phyloP scores from a whole-genome alignment of 441 rosid genomes.

The Flueggea neowawraea region DNA sequence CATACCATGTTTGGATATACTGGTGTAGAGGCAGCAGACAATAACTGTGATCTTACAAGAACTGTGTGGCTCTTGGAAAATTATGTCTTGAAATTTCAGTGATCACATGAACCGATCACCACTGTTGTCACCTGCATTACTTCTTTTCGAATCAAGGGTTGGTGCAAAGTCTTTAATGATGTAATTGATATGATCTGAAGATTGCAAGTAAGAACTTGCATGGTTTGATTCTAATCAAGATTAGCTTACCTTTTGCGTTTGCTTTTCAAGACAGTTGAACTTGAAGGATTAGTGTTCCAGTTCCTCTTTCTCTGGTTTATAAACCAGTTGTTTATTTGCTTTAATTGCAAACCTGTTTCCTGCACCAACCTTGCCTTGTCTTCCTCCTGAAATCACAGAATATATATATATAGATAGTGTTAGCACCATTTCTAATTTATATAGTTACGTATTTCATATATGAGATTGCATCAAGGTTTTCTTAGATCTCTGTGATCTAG shows the following conservation, averaged over 20 bases:
- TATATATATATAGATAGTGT: too few species aligned
- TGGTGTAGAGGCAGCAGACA: neutral
- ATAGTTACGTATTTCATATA: too few species aligned
- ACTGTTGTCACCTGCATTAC: conserved; percentile 92
- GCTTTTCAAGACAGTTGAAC: conserved; percentile 79
- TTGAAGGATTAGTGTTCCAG: conserved; percentile 95
- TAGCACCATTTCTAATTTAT: too few species aligned
- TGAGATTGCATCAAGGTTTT: too few species aligned
- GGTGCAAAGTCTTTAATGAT: conserved; percentile 23
- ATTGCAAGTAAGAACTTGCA: neutral
- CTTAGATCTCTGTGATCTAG: too few species aligned
- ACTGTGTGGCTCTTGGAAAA: neutral
- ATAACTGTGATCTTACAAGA: neutral
- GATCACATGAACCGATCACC: conserved; percentile 53
- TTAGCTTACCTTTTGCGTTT: conserved; percentile 80
- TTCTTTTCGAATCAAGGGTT: conserved; percentile 40
- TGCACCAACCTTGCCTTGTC: conserved; percentile 93
- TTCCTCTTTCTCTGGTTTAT: conserved; percentile 97
- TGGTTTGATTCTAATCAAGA: neutral
- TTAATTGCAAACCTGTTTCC: conserved; percentile 93
- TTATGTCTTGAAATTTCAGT: neutral
- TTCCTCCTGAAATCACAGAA: conserved; percentile 65
- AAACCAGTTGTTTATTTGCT: conserved; percentile 99
- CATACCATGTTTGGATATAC: too few species aligned
- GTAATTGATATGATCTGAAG: neutral